A percentile compares a stretch with the other conserved stretches of the same genome.
phyloP scores from a whole-genome alignment of 208 protist species.

The Trichomonas gallinae region DNA sequence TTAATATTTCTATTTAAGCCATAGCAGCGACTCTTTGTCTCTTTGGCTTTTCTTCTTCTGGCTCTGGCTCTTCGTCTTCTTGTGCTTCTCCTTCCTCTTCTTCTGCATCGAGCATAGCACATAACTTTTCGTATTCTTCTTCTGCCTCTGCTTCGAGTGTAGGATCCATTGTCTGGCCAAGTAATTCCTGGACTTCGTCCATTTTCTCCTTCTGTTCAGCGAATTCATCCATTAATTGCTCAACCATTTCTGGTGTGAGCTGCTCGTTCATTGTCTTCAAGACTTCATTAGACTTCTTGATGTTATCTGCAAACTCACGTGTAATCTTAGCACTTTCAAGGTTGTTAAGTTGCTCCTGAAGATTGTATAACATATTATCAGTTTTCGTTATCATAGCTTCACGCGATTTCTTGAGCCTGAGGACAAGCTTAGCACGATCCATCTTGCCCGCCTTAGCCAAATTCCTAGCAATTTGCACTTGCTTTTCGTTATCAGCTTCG shows the following conservation, averaged over 20 bases:
- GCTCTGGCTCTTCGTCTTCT: not conserved
- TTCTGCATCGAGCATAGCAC: not conserved
- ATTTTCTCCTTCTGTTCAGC: not conserved
- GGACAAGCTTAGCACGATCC: not conserved
- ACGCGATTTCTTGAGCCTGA: not conserved
- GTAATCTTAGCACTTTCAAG: not conserved
- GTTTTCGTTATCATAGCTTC: not conserved
- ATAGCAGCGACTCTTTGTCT: not conserved
- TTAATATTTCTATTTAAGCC: not conserved
- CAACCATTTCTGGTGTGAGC: not conserved
- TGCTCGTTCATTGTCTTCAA: not conserved
- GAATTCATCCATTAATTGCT: constrained; percentile 2
- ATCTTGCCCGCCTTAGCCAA: not conserved
- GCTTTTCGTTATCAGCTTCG: not conserved
- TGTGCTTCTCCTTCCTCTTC: not conserved
- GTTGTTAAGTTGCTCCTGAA: not conserved
- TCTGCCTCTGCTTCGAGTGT: not conserved
- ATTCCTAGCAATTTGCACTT: not conserved
- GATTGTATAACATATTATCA: not conserved
- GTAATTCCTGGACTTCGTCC: not conserved
- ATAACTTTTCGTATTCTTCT: not conserved
- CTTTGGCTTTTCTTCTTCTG: not conserved
- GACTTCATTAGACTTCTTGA: not conserved
- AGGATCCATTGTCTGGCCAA: not conserved
- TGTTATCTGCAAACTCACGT: not conserved